Evolutionary conservation across 371 early-diverging fungal species (phyloP).

Genomic region (Lichtheimia corymbifera): DNA sequence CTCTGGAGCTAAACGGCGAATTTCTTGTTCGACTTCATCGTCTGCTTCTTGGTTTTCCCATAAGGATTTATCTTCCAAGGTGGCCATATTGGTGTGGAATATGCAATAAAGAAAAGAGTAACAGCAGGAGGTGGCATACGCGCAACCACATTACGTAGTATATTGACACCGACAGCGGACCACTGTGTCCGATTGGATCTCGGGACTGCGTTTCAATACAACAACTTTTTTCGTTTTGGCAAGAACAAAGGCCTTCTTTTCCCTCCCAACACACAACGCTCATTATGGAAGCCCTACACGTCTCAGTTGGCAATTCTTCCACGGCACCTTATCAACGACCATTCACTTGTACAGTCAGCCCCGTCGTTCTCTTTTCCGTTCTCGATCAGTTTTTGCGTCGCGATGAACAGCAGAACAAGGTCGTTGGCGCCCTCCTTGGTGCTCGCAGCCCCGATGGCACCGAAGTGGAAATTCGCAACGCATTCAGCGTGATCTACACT

Average conservation of each 20-base stretch:
- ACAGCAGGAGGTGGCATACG: background rate
- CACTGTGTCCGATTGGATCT: background rate
- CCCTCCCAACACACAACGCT: background rate
- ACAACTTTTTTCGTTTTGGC: slow-evolving; percentile 8
- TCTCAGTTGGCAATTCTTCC: slow-evolving; percentile 36
- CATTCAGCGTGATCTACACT: slow-evolving; percentile 83
- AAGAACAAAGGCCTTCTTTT: background rate
- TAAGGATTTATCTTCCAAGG: slow-evolving; percentile 69
- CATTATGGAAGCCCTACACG: slow-evolving; percentile 36
- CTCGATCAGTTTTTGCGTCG: slow-evolving; percentile 91
- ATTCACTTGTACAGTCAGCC: slow-evolving; percentile 69
- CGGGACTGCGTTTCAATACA: slow-evolving; percentile 9
- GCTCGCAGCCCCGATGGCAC: slow-evolving; percentile 82
- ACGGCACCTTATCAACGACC: slow-evolving; percentile 57
- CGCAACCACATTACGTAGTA: slow-evolving; percentile 10
- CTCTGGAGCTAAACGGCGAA: slow-evolving; percentile 84
- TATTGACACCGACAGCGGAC: too few relatives aligned
- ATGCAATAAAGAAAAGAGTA: slow-evolving; percentile 1
- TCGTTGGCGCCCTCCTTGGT: slow-evolving; percentile 89
- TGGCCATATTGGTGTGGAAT: slow-evolving; percentile 44
- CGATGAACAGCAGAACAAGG: slow-evolving; percentile 77
- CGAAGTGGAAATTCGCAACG: slow-evolving; percentile 85
- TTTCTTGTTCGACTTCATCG: slow-evolving; percentile 88
- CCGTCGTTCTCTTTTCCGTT: slow-evolving; percentile 89
- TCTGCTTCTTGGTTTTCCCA: slow-evolving; percentile 62